phyloP scores from a whole-genome alignment of 768 basidiomycete species.

The Lentinula raphanica region DNA sequence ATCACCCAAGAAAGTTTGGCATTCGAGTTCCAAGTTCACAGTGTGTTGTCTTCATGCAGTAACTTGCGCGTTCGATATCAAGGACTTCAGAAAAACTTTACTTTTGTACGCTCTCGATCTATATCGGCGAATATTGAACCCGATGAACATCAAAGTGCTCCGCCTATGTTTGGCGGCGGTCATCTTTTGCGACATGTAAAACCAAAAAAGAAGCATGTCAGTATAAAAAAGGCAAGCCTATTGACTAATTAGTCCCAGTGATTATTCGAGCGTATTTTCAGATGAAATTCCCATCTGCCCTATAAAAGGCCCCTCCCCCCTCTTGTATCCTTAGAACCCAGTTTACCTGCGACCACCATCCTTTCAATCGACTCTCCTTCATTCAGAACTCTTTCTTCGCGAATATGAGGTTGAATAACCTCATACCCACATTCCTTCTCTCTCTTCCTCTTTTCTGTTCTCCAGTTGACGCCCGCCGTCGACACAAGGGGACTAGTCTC shows the following conservation, averaged over 20 bases:
- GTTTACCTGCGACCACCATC: neutral
- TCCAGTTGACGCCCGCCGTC: neutral
- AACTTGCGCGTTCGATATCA: too few relatives aligned
- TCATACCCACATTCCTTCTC: conserved; percentile 6
- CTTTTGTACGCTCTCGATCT: too few relatives aligned
- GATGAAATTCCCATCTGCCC: neutral
- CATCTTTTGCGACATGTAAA: neutral
- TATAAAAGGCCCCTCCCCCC: neutral
- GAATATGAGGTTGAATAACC: conserved; percentile 1
- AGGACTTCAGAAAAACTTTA: too few relatives aligned
- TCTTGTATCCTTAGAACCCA: neutral
- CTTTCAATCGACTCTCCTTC: neutral
- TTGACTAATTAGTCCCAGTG: neutral
- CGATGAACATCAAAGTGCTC: neutral
- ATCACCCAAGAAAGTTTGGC: too few relatives aligned
- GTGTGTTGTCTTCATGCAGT: too few relatives aligned
- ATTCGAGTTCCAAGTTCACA: too few relatives aligned
- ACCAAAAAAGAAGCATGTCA: neutral
- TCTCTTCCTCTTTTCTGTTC: conserved; percentile 1
- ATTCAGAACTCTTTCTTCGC: neutral
- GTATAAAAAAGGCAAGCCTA: neutral
- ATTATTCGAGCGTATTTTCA: neutral
- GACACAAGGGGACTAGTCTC: neutral
- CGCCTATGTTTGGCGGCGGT: neutral
- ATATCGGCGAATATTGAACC: too few relatives aligned